Conservation (phyloP, 768 basidiomycete species). For the Agrocybe chaxingu region DNA sequence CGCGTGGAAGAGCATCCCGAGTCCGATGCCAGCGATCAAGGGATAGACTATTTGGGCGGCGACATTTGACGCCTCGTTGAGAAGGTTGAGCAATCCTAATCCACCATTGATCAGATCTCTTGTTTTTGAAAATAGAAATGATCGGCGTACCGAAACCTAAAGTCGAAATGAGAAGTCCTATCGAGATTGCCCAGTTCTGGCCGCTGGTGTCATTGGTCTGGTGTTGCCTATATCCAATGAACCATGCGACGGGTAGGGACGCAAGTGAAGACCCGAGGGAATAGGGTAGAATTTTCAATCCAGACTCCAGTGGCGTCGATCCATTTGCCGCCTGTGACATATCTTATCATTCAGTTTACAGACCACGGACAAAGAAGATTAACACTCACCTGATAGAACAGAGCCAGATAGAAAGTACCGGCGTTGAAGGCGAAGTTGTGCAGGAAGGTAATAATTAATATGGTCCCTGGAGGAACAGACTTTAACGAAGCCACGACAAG, state of each 20-base stretch:
- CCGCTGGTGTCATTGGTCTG: conserved; percentile 54
- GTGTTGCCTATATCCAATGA: conserved; percentile 66
- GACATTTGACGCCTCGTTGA: conserved; percentile 49
- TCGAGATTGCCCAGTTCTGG: conserved; percentile 62
- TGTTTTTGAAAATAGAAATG: conserved; percentile 3
- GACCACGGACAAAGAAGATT: conserved; percentile 9
- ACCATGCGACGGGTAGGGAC: conserved; percentile 85
- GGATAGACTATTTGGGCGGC: conserved; percentile 54
- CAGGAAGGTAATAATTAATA: conserved; percentile 69
- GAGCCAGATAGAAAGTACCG: conserved; percentile 82
- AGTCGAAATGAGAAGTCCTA: conserved; percentile 62
- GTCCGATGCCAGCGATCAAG: conserved; percentile 69
- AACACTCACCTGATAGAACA: conserved; percentile 71
- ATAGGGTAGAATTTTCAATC: conserved; percentile 75
- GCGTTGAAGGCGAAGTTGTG: conserved; percentile 84
- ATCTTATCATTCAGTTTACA: conserved; percentile 6
- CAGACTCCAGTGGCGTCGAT: conserved; percentile 68
- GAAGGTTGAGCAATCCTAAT: conserved; percentile 63
- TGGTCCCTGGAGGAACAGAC: conserved; percentile 42
- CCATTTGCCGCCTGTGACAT: conserved; percentile 61
- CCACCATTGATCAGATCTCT: conserved; percentile 14
- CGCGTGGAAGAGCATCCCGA: conserved; percentile 84
- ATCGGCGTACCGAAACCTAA: conserved; percentile 65
- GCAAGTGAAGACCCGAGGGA: conserved; percentile 82
- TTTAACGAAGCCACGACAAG: conserved; percentile 13